Base-by-base conservation (phyloP, 106 monocot genomes). In the Acorus gramineus region DNA sequence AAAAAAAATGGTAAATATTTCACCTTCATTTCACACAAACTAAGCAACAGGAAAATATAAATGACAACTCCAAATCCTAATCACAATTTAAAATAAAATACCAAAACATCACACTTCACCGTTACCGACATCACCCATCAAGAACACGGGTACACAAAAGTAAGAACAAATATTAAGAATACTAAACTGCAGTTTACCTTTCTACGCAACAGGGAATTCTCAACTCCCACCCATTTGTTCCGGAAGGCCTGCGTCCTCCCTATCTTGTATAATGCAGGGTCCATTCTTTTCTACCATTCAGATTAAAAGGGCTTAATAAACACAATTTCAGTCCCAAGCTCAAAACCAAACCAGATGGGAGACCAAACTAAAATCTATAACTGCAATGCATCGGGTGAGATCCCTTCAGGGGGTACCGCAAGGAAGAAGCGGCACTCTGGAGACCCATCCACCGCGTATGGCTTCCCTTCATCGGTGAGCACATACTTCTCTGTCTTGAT, bases 391-490 rank as follows among this genome's bases (percentile, higher is more conserved):
- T 60, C 76, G 12, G 59, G 66, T 8, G 87, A 59, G 50, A 87
- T 85, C 59, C 96, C 90, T 46, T 80, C 80, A 2, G 83, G 64
- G 9, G 96, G 96, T 8, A 96, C 76, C 4, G 78, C 76, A 1
- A 5, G 46, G 44, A 91, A 79, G 11, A 91, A 57, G 47, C 75
- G 82, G 6, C 53, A 84, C 71, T 96, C 96, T 11, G 87, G 91
- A 8, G 96, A 96, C 6, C 96, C 91, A 10, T 74, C 60, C 44
- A 10, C 54, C 0, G 73, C 79, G 59, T 91, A 96, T 3, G n/a
- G 43, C 68, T 83, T 91, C 2, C 84, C 96, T 66, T 96, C 96
- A 3, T 85, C 87, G 5, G 84, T 91, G 3, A 96, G 78, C 3
- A 81, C 70, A 82, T 78, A 85, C 10, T 53, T 77, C 47, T 88